Evolutionary conservation across 805 yeast species (phyloP), one percentile per base, ranked within the genome.

Genomic region (Myxozyma geophila): DNA sequence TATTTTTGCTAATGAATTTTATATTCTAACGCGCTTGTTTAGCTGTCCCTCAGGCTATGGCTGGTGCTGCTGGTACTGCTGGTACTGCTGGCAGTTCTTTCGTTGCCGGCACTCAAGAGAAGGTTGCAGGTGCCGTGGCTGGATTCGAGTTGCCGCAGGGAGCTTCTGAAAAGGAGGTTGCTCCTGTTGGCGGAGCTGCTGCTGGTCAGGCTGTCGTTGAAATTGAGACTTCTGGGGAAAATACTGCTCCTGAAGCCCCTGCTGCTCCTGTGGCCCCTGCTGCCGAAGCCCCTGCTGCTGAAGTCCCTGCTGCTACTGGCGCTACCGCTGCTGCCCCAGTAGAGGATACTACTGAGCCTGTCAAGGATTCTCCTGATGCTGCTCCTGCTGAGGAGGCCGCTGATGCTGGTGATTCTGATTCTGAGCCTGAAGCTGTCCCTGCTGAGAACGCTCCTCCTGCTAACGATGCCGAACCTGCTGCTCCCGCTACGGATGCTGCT

Each of bases 301-400:
- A n/a, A 2, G 63, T 19, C n/a, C 55, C 64, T 15, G 64, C 19
- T 7, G 60, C 19, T 4, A 21, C 52, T 28, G 58, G 21, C 17
- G 52, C 63, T 35, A 51, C 39, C 7, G 58, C 62, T 17, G 57
- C 44, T 19, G n/a, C 52, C n/a, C 35, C 28, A 41, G 15, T 35
- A 3, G 59, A 54, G 13, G n/a, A 17, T 19, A 8, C 23, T 15
- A 37, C 21, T 23, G 50, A 9, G 9, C 10, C 58, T 15, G 49
- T 17, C 47, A 7, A 53, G 51, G 58, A 41, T 8, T 40, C 59
- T 53, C 46, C 59, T 28, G 56, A 17, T 33, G 55, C 43, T 28
- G 37, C 47, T 15, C 46, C 54, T 49, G 55, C 55, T 13, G 39
- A 36, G 1, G 55, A 57, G n/a, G 52, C 50, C 28, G 55, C 60